These are phyloP conservation scores for Fusarium penzigii DNA, from an alignment of 2,329 filamentous ascomycete genomes.

Conservation along the genomic window DNA sequence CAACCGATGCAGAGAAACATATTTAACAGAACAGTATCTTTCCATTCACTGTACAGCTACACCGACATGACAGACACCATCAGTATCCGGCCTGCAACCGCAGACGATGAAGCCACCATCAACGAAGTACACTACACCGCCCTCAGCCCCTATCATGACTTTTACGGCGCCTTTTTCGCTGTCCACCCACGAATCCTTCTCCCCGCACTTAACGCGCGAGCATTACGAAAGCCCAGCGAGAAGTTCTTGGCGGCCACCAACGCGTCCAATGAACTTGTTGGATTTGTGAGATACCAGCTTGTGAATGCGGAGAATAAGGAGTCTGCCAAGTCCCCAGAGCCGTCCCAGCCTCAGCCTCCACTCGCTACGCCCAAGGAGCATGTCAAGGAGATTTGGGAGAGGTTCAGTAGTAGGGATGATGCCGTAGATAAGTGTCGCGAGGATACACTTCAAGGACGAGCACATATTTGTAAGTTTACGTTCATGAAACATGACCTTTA, in stretches of 20 bases:
- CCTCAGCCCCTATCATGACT: constrained; percentile 18
- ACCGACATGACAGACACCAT: too few relatives aligned
- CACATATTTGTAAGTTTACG: constrained; percentile 17
- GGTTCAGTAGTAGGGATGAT: constrained; percentile 13
- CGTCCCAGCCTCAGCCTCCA: background rate
- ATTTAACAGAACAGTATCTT: too few relatives aligned
- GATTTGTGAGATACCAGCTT: constrained; percentile 21
- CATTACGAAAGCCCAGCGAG: constrained; percentile 14
- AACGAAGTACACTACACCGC: constrained; percentile 20
- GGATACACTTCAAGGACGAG: constrained; percentile 13
- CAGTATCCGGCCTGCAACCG: constrained; percentile 17
- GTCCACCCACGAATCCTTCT: constrained; percentile 19
- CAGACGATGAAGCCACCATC: constrained; percentile 19
- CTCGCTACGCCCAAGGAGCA: constrained; percentile 17
- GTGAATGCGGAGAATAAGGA: constrained; percentile 1
- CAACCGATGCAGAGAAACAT: too few relatives aligned
- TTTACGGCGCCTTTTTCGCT: constrained; percentile 25
- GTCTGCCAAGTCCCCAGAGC: background rate
- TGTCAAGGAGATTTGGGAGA: constrained; percentile 21
- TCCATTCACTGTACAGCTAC: too few relatives aligned
- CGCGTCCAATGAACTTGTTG: constrained; percentile 10
- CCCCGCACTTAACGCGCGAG: constrained; percentile 11
- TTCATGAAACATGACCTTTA: background rate
- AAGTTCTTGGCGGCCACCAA: constrained; percentile 19
- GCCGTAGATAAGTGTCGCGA: constrained; percentile 21